Evolutionary conservation across 345 rosid genomes (phyloP), one percentile per base, ranked within the genome.

Genomic region (Trapa bicornis): DNA sequence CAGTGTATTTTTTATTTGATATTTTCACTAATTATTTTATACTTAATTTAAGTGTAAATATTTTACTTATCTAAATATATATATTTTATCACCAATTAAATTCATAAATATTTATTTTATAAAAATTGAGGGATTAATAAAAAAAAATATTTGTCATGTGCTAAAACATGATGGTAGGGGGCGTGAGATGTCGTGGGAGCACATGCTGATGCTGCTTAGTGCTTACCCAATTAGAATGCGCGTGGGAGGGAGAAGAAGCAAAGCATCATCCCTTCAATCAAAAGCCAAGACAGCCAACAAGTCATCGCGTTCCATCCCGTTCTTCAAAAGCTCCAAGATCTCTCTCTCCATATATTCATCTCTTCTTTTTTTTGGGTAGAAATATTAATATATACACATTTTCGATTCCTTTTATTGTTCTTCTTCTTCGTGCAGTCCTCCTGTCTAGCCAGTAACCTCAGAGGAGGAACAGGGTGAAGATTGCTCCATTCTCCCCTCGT

Each of bases 291-390:
- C 62, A 41, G 67, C 73, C 73, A 70, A 50, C 67, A 50, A 48
- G 67, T 48, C 35, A 52, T 41, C 73, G 73, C 73, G 74, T 65
- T 35, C 43, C 43, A 22, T 57, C 37, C 61, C 10, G n/a, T 17
- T 0, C 35, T 3, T 32, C 16, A 2, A 22, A 22, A 22, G 29
- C 29, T 22, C 11, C 32, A 17, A 32, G 16, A 58, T 29, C 48
- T 37, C 64, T 39, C 64, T 13, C 29, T 22, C 29, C 29, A 22
- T 22, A 22, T 22, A 22, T 22, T 22, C 29, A 22, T 22, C 29
- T 22, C 29, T 22, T 22, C 29, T 22, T 22, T 22, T 22, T 22
- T 22, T 22, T 22, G 29, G 29, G 29, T 22, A 22, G 29, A 22
- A 22, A 22, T 22, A 22, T 22, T 22, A 22, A 22, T 22, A 22